A percentile compares a stretch with the other conserved stretches of the same genome.
These are phyloP conservation scores for Gelatoporia subvermispora DNA, from an alignment of 768 basidiomycete genomes.

Conservation along the genomic window DNA sequence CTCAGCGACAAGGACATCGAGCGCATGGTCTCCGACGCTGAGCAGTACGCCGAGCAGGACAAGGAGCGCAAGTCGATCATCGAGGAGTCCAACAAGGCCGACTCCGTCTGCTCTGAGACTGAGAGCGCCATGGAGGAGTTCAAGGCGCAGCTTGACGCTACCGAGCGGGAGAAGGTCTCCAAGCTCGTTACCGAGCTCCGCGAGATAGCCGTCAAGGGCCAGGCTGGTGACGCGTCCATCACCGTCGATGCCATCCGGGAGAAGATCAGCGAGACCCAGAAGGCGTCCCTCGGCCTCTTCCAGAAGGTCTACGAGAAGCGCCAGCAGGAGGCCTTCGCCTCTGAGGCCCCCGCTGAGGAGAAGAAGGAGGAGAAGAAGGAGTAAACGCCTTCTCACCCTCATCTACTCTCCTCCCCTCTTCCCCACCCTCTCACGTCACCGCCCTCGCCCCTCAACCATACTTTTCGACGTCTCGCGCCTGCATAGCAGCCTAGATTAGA, in stretches of 20 bases:
- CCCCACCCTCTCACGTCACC: neutral
- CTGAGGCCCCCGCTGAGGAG: conserved; percentile 39
- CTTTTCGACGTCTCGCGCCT: neutral
- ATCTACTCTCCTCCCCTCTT: neutral
- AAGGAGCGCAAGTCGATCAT: conserved; percentile 84
- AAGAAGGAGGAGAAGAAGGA: conserved; percentile 77
- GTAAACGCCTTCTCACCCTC: conserved; percentile 35
- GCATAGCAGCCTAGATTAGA: neutral
- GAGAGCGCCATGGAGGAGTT: conserved; percentile 99
- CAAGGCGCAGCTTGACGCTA: conserved; percentile 90
- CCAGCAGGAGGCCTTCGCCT: conserved; percentile 59
- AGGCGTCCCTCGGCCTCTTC: conserved; percentile 94
- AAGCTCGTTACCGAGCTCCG: conserved; percentile 84
- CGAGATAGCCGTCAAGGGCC: conserved; percentile 85
- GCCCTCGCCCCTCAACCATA: neutral
- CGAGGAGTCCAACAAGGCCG: conserved; percentile 95
- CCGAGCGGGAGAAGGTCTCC: conserved; percentile 92
- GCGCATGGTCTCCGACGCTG: conserved; percentile 92
- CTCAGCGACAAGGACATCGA: conserved; percentile 96
- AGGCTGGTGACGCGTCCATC: conserved; percentile 74
- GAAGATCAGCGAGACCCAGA: conserved; percentile 91
- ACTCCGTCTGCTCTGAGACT: conserved; percentile 89
- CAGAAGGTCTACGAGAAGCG: conserved; percentile 97
- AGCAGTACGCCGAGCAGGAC: conserved; percentile 90
- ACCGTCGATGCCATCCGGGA: conserved; percentile 86